These are phyloP conservation scores for Excoecaria cochinchinensis DNA, from an alignment of 345 rosid species.

Conservation along the genomic window DNA sequence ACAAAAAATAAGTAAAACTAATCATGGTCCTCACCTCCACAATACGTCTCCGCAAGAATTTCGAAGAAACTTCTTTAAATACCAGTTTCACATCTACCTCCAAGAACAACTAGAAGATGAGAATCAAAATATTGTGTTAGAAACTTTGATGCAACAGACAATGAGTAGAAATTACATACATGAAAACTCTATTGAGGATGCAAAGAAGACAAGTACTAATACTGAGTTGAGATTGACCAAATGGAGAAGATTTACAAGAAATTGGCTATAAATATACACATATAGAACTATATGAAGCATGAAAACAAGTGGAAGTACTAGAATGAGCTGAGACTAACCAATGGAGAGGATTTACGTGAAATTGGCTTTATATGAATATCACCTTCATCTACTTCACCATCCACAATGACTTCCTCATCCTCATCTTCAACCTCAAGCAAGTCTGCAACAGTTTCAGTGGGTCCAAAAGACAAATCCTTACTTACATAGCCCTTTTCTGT, in stretches of 20 bases:
- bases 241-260: conserved; percentile 58
- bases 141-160: conserved; percentile 13
- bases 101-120: conserved; percentile 53
- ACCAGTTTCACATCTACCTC: conserved; percentile 99
- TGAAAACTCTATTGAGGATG: neutral
- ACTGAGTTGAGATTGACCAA: conserved; percentile 45
- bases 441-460: conserved; percentile 62
- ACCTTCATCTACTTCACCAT: conserved; percentile 99
- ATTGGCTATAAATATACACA: conserved; percentile 39
- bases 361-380: conserved; percentile 92
- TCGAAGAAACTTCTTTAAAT: conserved; percentile 89
- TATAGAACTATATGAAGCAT: neutral
- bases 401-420: conserved; percentile 94
- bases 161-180: neutral
- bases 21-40: conserved; percentile 63
- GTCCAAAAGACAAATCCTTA: conserved; percentile 48
- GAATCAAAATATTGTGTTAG: conserved; percentile 24
- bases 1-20: neutral
- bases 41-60: conserved; percentile 78
- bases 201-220: conserved; percentile 8
- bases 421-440: conserved; percentile 87
- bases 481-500: conserved; percentile 87
- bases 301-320: conserved; percentile 10
- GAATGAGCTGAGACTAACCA: conserved; percentile 48
- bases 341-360: conserved; percentile 61